Percentiles rank a stretch among this genome's conserved stretches.
Evolutionary conservation across 805 yeast species (phyloP).

Genomic region (Candida railenensis): DNA sequence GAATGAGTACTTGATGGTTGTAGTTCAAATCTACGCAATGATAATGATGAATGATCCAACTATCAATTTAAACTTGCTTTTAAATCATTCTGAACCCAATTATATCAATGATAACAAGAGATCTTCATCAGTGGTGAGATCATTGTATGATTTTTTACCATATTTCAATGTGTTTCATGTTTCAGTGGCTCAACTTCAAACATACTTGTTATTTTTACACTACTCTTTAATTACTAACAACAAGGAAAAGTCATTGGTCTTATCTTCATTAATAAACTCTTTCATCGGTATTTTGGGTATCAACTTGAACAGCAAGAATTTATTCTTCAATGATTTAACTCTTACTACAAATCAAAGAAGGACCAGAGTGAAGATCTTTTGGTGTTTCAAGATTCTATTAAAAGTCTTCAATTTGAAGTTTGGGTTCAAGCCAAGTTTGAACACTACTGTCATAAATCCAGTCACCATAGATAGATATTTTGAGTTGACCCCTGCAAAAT

Average conservation of each 20-base stretch:
- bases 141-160: slow-evolving; percentile 44
- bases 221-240: slow-evolving; percentile 45
- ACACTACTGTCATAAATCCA: slow-evolving; percentile 47
- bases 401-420: slow-evolving; percentile 43
- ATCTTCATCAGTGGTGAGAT: slow-evolving; percentile 32
- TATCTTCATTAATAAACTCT: slow-evolving; percentile 40
- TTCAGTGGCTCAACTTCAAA: slow-evolving; percentile 48
- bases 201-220: slow-evolving; percentile 47
- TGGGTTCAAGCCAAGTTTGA: slow-evolving; percentile 46
- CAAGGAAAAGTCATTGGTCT: slow-evolving; percentile 37
- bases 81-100: slow-evolving; percentile 37
- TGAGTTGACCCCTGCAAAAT: slow-evolving; percentile 43
- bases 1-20: slow-evolving; percentile 43
- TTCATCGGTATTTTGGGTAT: slow-evolving; percentile 44
- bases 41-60: slow-evolving; percentile 50
- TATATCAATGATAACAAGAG: slow-evolving; percentile 16
- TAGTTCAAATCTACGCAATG: slow-evolving; percentile 51
- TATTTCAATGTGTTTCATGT: slow-evolving; percentile 50
- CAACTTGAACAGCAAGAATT: slow-evolving; percentile 38
- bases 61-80: slow-evolving; percentile 37
- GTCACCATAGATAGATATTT: slow-evolving; percentile 46
- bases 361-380: slow-evolving; percentile 43
- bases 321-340: slow-evolving; percentile 48
- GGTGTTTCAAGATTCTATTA: slow-evolving; percentile 44
- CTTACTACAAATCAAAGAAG: slow-evolving; percentile 35